Evolutionary conservation across 2,329 filamentous ascomycete species (phyloP).

Genomic region (Exophiala lecanii-corni): DNA sequence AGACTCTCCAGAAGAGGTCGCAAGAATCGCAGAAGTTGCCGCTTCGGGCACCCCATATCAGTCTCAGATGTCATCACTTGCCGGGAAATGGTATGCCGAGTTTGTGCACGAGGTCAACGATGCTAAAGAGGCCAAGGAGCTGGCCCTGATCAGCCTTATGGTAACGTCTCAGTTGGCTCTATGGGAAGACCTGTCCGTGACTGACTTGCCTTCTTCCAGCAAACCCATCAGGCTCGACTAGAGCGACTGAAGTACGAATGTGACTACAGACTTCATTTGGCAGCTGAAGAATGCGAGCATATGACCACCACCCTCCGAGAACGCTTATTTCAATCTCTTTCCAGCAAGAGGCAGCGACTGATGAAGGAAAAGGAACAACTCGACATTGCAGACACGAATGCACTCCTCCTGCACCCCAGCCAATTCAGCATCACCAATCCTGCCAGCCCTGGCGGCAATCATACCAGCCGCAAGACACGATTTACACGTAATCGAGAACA

Average conservation of each 20-base stretch:
- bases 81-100: constrained; percentile 77
- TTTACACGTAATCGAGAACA: constrained; percentile 55
- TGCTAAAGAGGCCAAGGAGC: constrained; percentile 80
- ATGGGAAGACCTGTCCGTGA: neutral
- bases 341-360: constrained; percentile 53
- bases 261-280: constrained; percentile 57
- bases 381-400: constrained; percentile 62
- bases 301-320: constrained; percentile 57
- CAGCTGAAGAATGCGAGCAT: constrained; percentile 58
- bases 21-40: constrained; percentile 56
- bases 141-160: constrained; percentile 73
- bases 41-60: constrained; percentile 57
- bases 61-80: constrained; percentile 60
- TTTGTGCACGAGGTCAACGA: constrained; percentile 86
- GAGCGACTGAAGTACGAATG: constrained; percentile 54
- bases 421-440: constrained; percentile 63
- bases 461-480: constrained; percentile 59
- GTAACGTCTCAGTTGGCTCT: constrained; percentile 49
- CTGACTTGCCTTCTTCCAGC: constrained; percentile 35
- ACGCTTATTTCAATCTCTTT: constrained; percentile 55
- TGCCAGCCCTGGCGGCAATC: constrained; percentile 57
- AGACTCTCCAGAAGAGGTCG: constrained; percentile 61
- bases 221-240: constrained; percentile 53
- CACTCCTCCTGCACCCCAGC: constrained; percentile 59
- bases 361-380: constrained; percentile 63